Base-by-base conservation (phyloP, 1,284 basidiomycete genomes). In the Exobasidium cylindrosporum region DNA sequence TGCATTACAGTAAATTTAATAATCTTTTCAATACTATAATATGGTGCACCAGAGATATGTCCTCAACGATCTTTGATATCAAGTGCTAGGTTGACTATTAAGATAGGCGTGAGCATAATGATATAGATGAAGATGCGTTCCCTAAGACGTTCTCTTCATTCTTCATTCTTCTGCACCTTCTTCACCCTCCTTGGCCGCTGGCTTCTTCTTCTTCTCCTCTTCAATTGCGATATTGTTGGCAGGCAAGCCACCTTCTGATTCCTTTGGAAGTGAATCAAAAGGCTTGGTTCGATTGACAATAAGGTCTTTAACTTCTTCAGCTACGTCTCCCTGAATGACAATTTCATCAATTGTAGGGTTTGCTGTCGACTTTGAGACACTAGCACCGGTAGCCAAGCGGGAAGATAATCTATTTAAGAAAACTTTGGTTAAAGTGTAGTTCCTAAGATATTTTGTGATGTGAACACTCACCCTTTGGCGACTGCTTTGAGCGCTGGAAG, bases 281-380 rank as follows among this genome's bases (percentile, higher is more conserved):
- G 77, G 76, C 55, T 79, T 79, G 13, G 55, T 55, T 30, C 74
- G 67, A 35, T 58, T 62, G 24, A 75, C 54, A 55, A 79, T 69
- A 62, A 79, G 53, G 0, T 68, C 65, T 5, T 58, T 45, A 1
- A 79, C 65, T n/a, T 78, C 74, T 40, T 79, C 74, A 2, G 73
- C 73, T 7, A 79, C 76, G 47, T 79, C 77, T 29, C 77, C 77
- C 58, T 79, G 77, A n/a, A 79, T 72, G 13, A 76, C 72, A 53
- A 79, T 79, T 45, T 79, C 77, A 55, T 79, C 77, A 3, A 78
- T 58, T 23, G 67, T 68, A 0, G 77, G 77, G 55, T 79, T 69
- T 49, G 72, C 68, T 1, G 73, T 64, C 58, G 70, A 74, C 58
- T 78, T 76, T 50, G 69, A 68, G 40, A 79, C 74, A n/a, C 74